Evolutionary conservation across 768 basidiomycete species (phyloP), one percentile per base, ranked within the genome.

Genomic region (Fomitopsis serialis): DNA sequence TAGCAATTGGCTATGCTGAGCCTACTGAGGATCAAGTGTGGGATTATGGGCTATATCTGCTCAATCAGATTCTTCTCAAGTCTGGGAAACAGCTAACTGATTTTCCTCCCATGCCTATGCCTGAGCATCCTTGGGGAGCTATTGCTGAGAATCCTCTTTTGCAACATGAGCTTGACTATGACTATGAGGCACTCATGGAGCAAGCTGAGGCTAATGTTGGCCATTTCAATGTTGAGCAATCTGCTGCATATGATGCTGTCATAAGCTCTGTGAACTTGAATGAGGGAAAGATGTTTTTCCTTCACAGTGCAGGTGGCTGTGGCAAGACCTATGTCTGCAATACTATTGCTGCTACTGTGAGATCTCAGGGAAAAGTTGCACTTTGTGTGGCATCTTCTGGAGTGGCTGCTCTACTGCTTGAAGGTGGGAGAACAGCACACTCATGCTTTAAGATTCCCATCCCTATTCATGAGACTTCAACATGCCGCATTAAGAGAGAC

Each of bases 311-410:
- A 32, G 77, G 72, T 17, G 77, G 77, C 0, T 68, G 68, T 27
- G 77, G 78, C 5, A 79, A 78, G 54, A 78, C 78, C 0, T 78
- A 64, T 64, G 59, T 76, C 0, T 78, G 72, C 53, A 72, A 72
- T 27, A 69, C 73, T 0, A 29, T 71, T 42, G 66, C 69, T 56
- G 36, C 62, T 35, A 37, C 57, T 12, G 21, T 77, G 1, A 56
- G 65, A 12, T 54, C 56, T 8, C 42, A 62, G 12, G 65, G 66
- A 0, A 23, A 58, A 23, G 68, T 78, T 61, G 66, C 74, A 1
- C 65, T 81, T 2, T 78, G 73, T 72, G 74, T 76, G 13, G 74
- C 77, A 12, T 80, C 78, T 1, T 78, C 77, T 35, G 77, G 78
- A 0, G 74, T 80, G 50, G 74, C 78, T 8, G 65, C 78, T 1